Percentiles rank a stretch among this genome's conserved stretches.
Evolutionary conservation across 345 rosid species (phyloP).

Genomic region (Rhodomyrtus tomentosa): DNA sequence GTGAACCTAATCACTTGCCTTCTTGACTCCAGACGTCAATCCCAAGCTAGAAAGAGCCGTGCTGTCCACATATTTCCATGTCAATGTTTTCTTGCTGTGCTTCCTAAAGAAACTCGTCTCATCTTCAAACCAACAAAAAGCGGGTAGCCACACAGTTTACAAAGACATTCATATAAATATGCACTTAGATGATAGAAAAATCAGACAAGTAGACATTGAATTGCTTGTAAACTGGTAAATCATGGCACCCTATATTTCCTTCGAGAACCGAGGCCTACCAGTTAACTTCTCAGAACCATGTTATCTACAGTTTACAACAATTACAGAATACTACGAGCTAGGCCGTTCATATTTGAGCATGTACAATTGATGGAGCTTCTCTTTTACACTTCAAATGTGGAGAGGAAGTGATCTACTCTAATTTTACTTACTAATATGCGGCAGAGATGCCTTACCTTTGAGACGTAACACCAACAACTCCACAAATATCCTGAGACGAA

Average conservation of each 20-base stretch:
- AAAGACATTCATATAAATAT: background rate
- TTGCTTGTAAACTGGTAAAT: background rate
- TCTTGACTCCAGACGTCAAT: constrained; percentile 60
- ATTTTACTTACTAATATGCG: background rate
- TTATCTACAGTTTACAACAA: background rate
- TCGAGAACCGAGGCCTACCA: background rate
- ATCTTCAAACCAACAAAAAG: constrained; percentile 13
- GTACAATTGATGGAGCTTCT: background rate
- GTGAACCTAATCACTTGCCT: constrained; percentile 24
- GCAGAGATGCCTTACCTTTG: constrained; percentile 29
- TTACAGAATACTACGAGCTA: background rate
- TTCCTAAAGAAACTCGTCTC: constrained; percentile 14
- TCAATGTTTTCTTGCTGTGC: constrained; percentile 8
- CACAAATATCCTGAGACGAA: constrained; percentile 65
- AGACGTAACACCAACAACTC: constrained; percentile 52
- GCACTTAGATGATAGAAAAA: background rate
- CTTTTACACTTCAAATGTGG: background rate
- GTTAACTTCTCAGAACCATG: background rate
- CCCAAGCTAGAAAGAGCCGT: constrained; percentile 40
- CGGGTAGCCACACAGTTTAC: background rate
- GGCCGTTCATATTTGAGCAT: background rate
- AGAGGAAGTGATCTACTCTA: background rate
- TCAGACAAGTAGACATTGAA: background rate
- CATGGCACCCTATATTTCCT: background rate
- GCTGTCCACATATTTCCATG: constrained; percentile 41